phyloP scores from a whole-genome alignment of 208 protist species.

The Leishmania amazonensis region DNA sequence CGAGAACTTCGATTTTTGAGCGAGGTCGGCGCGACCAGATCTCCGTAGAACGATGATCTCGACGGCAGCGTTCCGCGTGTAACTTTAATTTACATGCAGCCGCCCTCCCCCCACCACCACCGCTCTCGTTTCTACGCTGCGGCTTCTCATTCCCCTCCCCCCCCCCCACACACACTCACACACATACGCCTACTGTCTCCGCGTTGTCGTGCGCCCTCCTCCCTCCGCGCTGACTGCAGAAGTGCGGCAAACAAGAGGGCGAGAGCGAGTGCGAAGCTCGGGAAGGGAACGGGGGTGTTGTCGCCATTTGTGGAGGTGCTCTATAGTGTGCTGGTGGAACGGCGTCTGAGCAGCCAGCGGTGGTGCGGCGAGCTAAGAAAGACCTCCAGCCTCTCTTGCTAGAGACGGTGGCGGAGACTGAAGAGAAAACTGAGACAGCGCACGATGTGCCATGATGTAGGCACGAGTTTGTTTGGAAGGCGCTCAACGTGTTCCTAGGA shows the following conservation, averaged over 20 bases:
- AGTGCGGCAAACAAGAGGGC: not conserved
- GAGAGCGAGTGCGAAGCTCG: not conserved
- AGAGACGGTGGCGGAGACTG: not conserved
- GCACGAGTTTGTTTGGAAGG: not conserved
- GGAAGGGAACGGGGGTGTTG: not conserved
- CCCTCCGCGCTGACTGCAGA: not conserved
- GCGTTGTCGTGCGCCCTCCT: not conserved
- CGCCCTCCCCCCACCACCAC: not conserved
- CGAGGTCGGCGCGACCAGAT: not conserved
- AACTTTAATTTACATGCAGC: not conserved
- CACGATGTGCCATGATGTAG: not conserved
- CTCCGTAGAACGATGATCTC: not conserved
- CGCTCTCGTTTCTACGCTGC: not conserved
- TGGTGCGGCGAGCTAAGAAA: not conserved
- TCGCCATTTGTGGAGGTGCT: not conserved
- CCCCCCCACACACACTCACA: not conserved
- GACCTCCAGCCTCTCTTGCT: not conserved
- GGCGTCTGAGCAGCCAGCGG: not conserved
- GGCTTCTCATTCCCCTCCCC: not conserved
- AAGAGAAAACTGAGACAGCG: not conserved
- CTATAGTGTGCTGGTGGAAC: not conserved
- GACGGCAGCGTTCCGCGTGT: not conserved
- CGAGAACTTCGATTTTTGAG: constrained; percentile 78
- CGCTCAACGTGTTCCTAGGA: not conserved
- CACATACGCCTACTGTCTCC: not conserved